Evolutionary conservation across 768 basidiomycete genomes (phyloP).

Genomic region (Boletus sp.): DNA sequence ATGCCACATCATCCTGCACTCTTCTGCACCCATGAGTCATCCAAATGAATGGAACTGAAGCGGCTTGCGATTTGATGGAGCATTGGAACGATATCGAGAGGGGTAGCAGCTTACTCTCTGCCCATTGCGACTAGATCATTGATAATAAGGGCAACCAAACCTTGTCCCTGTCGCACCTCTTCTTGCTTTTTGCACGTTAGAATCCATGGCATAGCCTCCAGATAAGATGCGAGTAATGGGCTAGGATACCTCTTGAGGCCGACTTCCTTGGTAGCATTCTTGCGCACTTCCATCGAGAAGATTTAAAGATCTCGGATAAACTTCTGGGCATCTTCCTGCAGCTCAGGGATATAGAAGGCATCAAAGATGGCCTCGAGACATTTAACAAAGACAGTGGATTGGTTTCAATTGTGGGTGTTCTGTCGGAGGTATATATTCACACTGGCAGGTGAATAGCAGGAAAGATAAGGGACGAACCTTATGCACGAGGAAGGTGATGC

Average conservation of each 20-base stretch:
- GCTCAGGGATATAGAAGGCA: conserved; percentile 65
- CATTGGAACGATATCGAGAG: conserved; percentile 60
- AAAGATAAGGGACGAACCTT: conserved; percentile 52
- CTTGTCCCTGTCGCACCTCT: conserved; percentile 59
- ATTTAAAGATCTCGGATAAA: conserved; percentile 72
- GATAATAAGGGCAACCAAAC: conserved; percentile 61
- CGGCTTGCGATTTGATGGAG: conserved; percentile 81
- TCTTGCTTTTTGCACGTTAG: conserved; percentile 64
- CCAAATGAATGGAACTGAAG: conserved; percentile 84
- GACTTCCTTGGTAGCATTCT: conserved; percentile 52
- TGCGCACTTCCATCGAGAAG: conserved; percentile 73
- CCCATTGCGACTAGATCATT: conserved; percentile 62
- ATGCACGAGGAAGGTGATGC: conserved; percentile 66
- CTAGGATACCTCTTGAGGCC: conserved; percentile 50
- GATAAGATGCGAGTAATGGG: conserved; percentile 67
- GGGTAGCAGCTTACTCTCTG: conserved; percentile 42
- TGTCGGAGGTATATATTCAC: conserved; percentile 31
- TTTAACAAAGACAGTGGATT: conserved; percentile 68
- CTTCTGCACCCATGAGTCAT: conserved; percentile 88
- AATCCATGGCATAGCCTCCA: conserved; percentile 78
- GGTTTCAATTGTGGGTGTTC: conserved; percentile 71
- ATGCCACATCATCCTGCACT: conserved; percentile 88
- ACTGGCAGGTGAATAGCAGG: not conserved
- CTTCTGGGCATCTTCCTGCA: conserved; percentile 64
- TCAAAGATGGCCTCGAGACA: conserved; percentile 79